These are phyloP conservation scores for Fusarium cicatricum DNA, from an alignment of 2,329 filamentous ascomycete species.

Conservation along the genomic window DNA sequence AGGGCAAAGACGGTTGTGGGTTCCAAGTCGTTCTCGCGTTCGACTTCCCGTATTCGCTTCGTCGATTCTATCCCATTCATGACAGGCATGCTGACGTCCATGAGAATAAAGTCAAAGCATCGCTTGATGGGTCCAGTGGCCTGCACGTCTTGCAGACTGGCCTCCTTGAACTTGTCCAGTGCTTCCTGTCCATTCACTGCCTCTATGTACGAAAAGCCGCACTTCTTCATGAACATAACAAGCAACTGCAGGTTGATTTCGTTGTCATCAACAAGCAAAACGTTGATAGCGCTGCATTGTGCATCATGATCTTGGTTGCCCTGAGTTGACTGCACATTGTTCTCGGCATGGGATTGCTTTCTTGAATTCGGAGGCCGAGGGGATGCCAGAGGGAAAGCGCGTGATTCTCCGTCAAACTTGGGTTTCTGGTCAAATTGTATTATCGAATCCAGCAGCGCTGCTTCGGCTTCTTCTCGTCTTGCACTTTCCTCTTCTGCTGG, in stretches of 20 bases:
- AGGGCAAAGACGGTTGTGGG: slow-evolving; percentile 60
- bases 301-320: neutral
- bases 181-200: slow-evolving; percentile 58
- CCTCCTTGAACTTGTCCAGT: slow-evolving; percentile 52
- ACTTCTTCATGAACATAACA: slow-evolving; percentile 53
- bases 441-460: neutral
- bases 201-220: slow-evolving; percentile 51
- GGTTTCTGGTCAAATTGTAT: neutral
- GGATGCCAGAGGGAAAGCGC: neutral
- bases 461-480: neutral
- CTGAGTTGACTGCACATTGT: neutral
- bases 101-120: slow-evolving; percentile 49
- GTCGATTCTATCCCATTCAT: slow-evolving; percentile 61
- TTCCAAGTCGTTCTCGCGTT: slow-evolving; percentile 51
- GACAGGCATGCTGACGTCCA: slow-evolving; percentile 65
- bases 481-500: neutral
- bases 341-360: neutral
- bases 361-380: neutral
- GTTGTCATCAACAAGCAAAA: slow-evolving; percentile 55
- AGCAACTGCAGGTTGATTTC: slow-evolving; percentile 53
- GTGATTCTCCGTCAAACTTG: neutral
- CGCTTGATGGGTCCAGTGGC: slow-evolving; percentile 1
- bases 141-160: slow-evolving; percentile 20
- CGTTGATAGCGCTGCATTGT: slow-evolving; percentile 20
- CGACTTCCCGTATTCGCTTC: slow-evolving; percentile 57